These are phyloP conservation scores for Pyronema omphalodes DNA, from an alignment of 495 filamentous ascomycete genomes.

Conservation along the genomic window DNA sequence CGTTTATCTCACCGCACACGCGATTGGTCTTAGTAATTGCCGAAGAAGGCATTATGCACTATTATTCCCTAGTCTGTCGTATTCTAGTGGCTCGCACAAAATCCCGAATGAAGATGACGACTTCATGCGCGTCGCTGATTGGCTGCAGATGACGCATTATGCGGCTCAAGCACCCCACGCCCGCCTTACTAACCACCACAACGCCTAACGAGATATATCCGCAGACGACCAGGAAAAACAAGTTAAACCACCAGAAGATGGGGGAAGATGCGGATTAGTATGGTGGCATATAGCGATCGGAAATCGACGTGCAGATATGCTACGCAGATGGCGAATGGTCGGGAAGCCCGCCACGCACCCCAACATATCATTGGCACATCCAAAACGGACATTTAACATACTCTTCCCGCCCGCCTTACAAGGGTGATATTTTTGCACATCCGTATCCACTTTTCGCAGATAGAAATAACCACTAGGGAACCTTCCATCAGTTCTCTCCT, in stretches of 20 bases:
- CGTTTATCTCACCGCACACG: too few species aligned
- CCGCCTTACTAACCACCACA: background rate
- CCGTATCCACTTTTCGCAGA: slow-evolving; percentile 2
- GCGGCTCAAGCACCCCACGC: background rate
- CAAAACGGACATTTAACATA: background rate
- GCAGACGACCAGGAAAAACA: background rate
- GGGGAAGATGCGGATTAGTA: slow-evolving; percentile 1
- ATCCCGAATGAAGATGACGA: slow-evolving; percentile 3
- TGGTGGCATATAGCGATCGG: background rate
- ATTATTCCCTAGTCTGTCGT: background rate
- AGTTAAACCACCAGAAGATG: slow-evolving; percentile 8
- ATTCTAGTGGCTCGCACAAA: slow-evolving; percentile 1
- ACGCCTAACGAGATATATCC: background rate
- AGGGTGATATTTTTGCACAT: slow-evolving; percentile 2
- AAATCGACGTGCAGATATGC: slow-evolving; percentile 3
- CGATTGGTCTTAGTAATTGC: too few species aligned
- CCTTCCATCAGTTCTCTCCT: background rate
- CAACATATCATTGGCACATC: background rate
- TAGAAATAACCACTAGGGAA: background rate
- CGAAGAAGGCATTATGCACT: too few species aligned
- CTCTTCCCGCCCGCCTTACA: background rate
- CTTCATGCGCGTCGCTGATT: slow-evolving; percentile 13
- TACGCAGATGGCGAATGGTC: background rate
- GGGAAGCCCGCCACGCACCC: background rate
- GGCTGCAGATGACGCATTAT: slow-evolving; percentile 2